These are phyloP conservation scores for Solanum lignicaule DNA, from an alignment of 257 asterid species.

Conservation along the genomic window DNA sequence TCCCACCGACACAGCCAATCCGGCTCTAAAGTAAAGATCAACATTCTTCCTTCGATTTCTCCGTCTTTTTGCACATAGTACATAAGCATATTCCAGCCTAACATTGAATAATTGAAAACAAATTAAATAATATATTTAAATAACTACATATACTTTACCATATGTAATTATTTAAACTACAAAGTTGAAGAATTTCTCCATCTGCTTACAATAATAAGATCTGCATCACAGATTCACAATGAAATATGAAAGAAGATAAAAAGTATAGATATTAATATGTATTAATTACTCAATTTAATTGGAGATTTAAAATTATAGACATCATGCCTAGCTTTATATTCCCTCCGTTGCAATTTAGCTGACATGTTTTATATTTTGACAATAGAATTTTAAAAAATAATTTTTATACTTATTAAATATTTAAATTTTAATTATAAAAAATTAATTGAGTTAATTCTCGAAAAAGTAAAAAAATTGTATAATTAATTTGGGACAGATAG, in stretches of 20 bases:
- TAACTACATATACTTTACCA: neutral
- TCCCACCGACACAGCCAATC: neutral
- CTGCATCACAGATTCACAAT: neutral
- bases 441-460: no score
- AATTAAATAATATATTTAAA: neutral
- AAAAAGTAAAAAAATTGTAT: no score
- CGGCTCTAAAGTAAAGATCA: neutral
- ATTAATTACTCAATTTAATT: neutral
- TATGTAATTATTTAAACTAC: neutral
- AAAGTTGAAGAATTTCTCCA: neutral
- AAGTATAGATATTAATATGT: neutral
- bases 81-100: neutral
- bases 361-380: neutral
- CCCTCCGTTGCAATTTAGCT: neutral
- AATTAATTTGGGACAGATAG: neutral
- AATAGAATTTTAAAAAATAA: no score
- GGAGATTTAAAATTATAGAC: neutral
- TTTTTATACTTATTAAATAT: no score
- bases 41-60: neutral
- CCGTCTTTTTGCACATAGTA: neutral
- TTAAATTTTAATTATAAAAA: no score
- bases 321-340: neutral
- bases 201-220: neutral
- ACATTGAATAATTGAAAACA: neutral
- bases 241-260: neutral